Evolutionary conservation across 768 basidiomycete genomes (phyloP).

Genomic region (Candolleomyces efflorescens): DNA sequence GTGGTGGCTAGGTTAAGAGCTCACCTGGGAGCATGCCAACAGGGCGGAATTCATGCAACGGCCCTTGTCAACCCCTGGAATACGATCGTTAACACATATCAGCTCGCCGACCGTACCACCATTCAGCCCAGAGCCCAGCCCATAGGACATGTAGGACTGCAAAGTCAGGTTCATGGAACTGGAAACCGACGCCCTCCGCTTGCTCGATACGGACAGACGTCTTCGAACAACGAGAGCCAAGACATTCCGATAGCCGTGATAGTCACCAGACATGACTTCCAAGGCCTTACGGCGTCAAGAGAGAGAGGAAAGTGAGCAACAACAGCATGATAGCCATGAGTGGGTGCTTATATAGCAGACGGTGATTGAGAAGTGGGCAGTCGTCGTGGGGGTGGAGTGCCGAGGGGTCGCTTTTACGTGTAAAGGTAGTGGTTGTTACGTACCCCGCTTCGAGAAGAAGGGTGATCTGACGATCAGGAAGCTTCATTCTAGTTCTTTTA

Average conservation of each 20-base stretch:
- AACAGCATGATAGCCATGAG: too few species aligned
- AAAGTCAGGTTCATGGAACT: not conserved
- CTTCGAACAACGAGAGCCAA: not conserved
- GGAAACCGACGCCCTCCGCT: not conserved
- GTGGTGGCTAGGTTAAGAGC: not conserved
- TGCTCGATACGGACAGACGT: not conserved
- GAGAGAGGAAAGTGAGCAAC: not conserved
- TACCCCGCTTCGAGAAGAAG: not conserved
- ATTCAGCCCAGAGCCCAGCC: not conserved
- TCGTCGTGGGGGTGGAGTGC: not conserved
- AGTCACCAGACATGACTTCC: too few species aligned
- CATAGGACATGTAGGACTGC: conserved; percentile 4
- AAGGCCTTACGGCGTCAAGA: not conserved
- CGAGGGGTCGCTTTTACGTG: not conserved
- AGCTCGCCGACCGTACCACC: not conserved
- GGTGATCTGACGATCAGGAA: too few species aligned
- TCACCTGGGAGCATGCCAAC: not conserved
- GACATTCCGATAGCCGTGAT: not conserved
- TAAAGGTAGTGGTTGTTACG: not conserved
- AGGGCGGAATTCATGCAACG: not conserved
- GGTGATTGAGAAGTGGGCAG: not conserved
- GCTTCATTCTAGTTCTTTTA: too few species aligned
- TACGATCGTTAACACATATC: not conserved
- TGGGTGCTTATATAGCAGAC: not conserved
- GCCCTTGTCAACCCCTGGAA: not conserved